Evolutionary conservation across 2,329 filamentous ascomycete genomes (phyloP).

Genomic region (Penicillium occitanis): DNA sequence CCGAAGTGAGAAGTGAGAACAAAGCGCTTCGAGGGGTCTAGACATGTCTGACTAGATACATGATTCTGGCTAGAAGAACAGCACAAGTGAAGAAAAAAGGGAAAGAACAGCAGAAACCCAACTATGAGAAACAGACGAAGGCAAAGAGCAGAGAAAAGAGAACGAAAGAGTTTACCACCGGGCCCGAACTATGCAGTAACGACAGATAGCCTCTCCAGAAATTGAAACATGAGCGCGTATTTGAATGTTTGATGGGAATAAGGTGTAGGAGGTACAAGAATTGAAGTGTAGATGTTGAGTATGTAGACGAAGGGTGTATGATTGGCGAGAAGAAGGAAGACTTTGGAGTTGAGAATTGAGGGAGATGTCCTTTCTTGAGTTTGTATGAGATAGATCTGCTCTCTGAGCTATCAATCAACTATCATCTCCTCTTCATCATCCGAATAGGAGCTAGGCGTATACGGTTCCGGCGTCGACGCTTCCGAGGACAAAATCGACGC

Average conservation of each 20-base stretch:
- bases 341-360: not conserved
- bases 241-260: not conserved
- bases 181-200: constrained; percentile 21
- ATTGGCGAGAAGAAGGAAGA: not conserved
- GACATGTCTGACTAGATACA: not conserved
- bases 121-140: constrained; percentile 1
- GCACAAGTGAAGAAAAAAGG: not conserved
- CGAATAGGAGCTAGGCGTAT: constrained; percentile 19
- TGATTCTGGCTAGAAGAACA: not conserved
- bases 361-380: not conserved
- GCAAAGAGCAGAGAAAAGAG: constrained; percentile 6
- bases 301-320: not conserved
- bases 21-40: not conserved
- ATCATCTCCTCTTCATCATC: constrained; percentile 16
- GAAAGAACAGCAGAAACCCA: constrained; percentile 8
- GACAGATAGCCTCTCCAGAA: constrained; percentile 22
- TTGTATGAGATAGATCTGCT: not conserved
- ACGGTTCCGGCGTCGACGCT: constrained; percentile 16
- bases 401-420: not conserved
- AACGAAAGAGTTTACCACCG: constrained; percentile 25
- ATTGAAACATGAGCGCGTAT: not conserved
- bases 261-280: not conserved
- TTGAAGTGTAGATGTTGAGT: not conserved
- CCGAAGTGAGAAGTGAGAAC: not conserved
- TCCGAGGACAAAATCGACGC: constrained; percentile 18